phyloP scores from a whole-genome alignment of 768 basidiomycete species.

The Butyriboletus loyo region DNA sequence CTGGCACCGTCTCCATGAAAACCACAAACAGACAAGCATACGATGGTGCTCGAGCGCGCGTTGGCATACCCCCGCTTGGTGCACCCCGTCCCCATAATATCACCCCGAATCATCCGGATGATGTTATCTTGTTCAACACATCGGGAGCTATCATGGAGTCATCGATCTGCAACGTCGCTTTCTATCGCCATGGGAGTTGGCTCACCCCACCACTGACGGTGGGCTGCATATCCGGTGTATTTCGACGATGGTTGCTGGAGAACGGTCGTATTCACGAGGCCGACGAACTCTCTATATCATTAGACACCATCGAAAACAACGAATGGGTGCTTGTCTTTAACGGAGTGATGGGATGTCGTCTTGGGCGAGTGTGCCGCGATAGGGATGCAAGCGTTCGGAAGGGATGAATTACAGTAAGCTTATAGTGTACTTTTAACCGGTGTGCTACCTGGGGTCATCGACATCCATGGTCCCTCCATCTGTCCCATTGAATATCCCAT shows the following conservation, averaged over 20 bases:
- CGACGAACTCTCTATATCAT: conserved; percentile 39
- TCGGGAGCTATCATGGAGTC: conserved; percentile 56
- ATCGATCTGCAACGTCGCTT: conserved; percentile 69
- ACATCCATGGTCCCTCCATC: conserved; percentile 46
- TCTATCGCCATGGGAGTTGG: conserved; percentile 57
- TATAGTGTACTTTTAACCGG: conserved; percentile 18
- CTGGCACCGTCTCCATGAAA: conserved; percentile 57
- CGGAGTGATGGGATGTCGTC: conserved; percentile 63
- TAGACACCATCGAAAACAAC: conserved; percentile 43
- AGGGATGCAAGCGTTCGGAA: background rate
- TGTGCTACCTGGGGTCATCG: conserved; percentile 10
- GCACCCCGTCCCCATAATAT: background rate
- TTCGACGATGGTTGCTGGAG: conserved; percentile 67
- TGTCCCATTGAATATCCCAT: conserved; percentile 58
- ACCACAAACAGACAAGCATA: conserved; percentile 65
- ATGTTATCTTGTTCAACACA: conserved; percentile 65
- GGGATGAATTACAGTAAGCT: background rate
- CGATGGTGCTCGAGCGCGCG: conserved; percentile 59
- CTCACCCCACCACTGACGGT: conserved; percentile 57
- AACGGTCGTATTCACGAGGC: conserved; percentile 55
- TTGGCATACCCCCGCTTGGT: conserved; percentile 38
- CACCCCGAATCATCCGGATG: conserved; percentile 31
- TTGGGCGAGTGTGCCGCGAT: conserved; percentile 38
- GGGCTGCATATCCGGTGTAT: conserved; percentile 72
- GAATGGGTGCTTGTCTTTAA: conserved; percentile 73